Evolutionary conservation across 306 rosid genomes (phyloP).

Genomic region (Rosa persica): DNA sequence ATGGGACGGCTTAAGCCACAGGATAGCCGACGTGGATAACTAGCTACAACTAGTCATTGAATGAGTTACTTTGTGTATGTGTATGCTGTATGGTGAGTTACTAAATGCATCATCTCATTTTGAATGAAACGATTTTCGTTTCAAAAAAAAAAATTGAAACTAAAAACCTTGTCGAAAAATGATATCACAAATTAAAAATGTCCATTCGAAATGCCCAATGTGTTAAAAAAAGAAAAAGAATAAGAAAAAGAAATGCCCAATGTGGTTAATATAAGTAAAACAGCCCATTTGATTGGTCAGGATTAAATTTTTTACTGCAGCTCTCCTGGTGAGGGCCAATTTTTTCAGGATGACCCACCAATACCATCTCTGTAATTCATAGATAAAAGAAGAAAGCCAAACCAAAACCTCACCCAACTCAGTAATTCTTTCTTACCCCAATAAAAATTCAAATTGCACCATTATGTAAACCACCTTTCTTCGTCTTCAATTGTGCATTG

Average conservation of each 20-base stretch:
- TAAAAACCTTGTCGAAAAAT: no score
- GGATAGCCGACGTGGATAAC: no score
- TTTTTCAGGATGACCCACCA: background rate
- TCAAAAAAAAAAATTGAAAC: no score
- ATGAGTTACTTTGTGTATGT: no score
- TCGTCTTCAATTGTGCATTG: background rate
- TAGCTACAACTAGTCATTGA: no score
- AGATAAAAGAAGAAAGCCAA: background rate
- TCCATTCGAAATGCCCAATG: no score
- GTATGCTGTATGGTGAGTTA: background rate
- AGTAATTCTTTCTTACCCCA: background rate
- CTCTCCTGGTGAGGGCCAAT: background rate
- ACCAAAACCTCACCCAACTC: background rate
- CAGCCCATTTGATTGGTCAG: background rate
- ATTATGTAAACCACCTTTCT: background rate
- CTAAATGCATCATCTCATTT: no score
- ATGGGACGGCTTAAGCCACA: no score
- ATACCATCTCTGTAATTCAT: background rate
- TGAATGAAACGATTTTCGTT: no score
- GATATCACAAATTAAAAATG: no score
- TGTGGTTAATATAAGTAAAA: background rate
- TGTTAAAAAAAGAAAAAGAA: no score
- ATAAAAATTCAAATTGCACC: background rate
- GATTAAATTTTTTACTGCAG: background rate
- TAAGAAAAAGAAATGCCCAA: background rate